Base-by-base conservation (phyloP, 208 protist genomes). In the Leishmania lainsoni region DNA sequence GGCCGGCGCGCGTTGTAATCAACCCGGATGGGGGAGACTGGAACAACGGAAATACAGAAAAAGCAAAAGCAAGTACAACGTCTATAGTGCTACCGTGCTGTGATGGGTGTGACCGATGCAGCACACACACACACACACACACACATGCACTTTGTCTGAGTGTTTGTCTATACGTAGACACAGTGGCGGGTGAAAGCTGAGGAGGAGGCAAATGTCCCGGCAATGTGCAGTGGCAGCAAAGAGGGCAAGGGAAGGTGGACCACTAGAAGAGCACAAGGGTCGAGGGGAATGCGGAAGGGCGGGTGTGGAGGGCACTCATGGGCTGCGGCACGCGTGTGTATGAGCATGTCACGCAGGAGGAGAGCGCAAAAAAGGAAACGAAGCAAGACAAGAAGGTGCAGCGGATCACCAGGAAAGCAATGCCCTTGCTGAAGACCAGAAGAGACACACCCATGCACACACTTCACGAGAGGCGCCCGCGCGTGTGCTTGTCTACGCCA, bases 41-140 rank as follows among this genome's bases (percentile, higher is more conserved):
- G 6, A 45, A 4, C 58, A 81, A 81, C 20, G 59, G 83, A 63
- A 76, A 75, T 80, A 83, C 65, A 81, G 26, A 63, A 75, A 75
- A 81, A 32, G 12, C 58, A 32, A 26, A 63, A 14, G 58, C 22
- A 63, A 26, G 58, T 17, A 63, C 20, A 12, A 63, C 29, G 9
- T 45, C 8, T n/a, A 32, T 63, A n/a, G n/a, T 8, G 58, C 14
- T 26, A 32, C 26, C 10, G 58, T 10, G 58, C 58, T 22, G 22
- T 61, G 56, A 61, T 61, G 56, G 56, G 10, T 26, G 56, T 12
- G 56, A 10, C 12, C 39, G 35, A 35, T 4, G 45, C n/a, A 52
- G 20, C 35, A 78, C 45, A 58, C n/a, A 4, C 58, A 63, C 58
- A 63, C 58, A 63, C 58, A 63, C 66, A 16, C 66, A 71, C 39